Conservation (phyloP, 306 rosid genomes). For the Potentilla sterilis region DNA sequence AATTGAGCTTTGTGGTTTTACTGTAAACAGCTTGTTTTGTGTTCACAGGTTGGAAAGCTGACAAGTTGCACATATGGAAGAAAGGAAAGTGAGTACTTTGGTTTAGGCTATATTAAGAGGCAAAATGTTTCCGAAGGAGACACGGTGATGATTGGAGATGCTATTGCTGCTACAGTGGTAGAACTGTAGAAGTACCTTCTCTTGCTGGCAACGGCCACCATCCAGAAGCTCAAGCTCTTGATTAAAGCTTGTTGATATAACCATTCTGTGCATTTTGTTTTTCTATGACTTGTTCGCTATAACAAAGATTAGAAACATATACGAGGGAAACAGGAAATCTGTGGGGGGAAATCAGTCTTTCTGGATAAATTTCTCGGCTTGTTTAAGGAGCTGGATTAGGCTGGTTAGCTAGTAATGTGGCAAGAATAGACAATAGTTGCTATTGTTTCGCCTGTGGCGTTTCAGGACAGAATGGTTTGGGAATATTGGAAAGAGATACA, state of each 20-base stretch:
- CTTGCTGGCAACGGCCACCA: slow-evolving; percentile 62
- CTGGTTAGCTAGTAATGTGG: neutral
- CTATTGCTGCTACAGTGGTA: slow-evolving; percentile 54
- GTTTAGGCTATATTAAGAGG: slow-evolving; percentile 85
- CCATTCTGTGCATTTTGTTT: too few relatives aligned
- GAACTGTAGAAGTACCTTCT: slow-evolving; percentile 53
- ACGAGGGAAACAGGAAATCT: too few relatives aligned
- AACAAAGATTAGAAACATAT: too few relatives aligned
- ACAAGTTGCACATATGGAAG: slow-evolving; percentile 83
- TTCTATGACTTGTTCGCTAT: too few relatives aligned
- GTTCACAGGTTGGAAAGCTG: slow-evolving; percentile 77
- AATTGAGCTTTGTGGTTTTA: slow-evolving; percentile 17
- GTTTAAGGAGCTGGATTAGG: too few relatives aligned
- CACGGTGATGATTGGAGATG: slow-evolving; percentile 57
- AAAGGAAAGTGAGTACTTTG: slow-evolving; percentile 60
- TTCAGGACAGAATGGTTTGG: too few relatives aligned
- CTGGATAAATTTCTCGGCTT: too few relatives aligned
- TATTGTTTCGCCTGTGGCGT: too few relatives aligned
- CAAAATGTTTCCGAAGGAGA: slow-evolving; percentile 66
- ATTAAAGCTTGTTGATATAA: too few relatives aligned
- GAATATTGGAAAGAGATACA: too few relatives aligned
- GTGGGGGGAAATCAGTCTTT: too few relatives aligned
- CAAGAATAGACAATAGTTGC: too few relatives aligned
- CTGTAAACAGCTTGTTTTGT: slow-evolving; percentile 10
- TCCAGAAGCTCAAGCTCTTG: slow-evolving; percentile 40